phyloP scores from a whole-genome alignment of 495 filamentous ascomycete genomes.

The Aspergillus nanangensis region DNA sequence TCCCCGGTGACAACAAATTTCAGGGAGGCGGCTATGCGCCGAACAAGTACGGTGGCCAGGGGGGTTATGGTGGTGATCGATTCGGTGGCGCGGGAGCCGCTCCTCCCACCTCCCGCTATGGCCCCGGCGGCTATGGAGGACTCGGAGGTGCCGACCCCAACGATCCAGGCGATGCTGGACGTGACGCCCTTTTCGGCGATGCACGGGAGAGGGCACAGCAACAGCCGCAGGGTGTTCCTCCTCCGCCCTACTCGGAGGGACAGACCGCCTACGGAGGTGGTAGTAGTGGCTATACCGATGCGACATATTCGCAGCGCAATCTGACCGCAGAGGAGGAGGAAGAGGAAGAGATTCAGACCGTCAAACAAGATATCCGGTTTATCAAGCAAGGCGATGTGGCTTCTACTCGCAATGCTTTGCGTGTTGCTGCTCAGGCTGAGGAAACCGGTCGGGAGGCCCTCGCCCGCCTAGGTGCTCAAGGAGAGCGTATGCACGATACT shows the following conservation, averaged over 20 bases:
- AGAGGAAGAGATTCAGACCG: slow-evolving; percentile 61
- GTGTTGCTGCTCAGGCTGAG: slow-evolving; percentile 62
- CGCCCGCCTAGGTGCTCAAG: slow-evolving; percentile 66
- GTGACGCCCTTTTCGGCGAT: slow-evolving; percentile 62
- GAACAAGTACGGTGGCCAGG: slow-evolving; percentile 57
- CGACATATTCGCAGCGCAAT: slow-evolving; percentile 58
- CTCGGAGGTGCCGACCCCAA: slow-evolving; percentile 54
- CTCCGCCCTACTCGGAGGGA: slow-evolving; percentile 40
- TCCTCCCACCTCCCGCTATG: slow-evolving; percentile 41
- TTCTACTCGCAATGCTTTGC: slow-evolving; percentile 64
- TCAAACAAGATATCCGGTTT: slow-evolving; percentile 70
- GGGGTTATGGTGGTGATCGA: slow-evolving; percentile 61
- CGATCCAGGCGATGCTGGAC: slow-evolving; percentile 50
- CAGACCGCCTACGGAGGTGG: slow-evolving; percentile 38
- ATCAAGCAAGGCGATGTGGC: slow-evolving; percentile 72
- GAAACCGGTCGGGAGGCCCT: slow-evolving; percentile 68
- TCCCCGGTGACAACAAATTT: slow-evolving; percentile 47
- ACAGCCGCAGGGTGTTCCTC: slow-evolving; percentile 25
- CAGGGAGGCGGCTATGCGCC: slow-evolving; percentile 51
- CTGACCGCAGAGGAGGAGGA: slow-evolving; percentile 73
- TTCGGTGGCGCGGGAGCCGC: slow-evolving; percentile 46
- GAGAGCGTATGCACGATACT: slow-evolving; percentile 72
- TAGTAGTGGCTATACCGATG: slow-evolving; percentile 52
- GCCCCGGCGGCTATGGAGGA: slow-evolving; percentile 71
- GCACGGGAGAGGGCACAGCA: slow-evolving; percentile 51